A percentile compares a stretch with the other conserved stretches of the same genome.
Conservation (phyloP, 768 basidiomycete species). For the Lactifluus piperatus region DNA sequence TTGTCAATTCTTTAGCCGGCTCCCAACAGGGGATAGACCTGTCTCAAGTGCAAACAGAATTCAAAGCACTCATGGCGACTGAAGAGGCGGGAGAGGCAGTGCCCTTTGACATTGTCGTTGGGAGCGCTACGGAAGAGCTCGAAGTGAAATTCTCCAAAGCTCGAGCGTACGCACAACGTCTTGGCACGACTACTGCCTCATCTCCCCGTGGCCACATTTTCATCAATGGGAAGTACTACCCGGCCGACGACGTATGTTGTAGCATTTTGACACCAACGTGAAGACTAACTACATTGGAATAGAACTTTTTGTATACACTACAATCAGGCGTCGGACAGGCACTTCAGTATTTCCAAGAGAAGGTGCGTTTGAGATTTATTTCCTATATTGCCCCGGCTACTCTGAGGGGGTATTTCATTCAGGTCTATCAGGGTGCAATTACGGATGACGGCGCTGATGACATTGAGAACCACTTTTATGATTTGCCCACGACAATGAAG, state of each 20-base stretch:
- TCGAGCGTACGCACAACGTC: conserved; percentile 27
- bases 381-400: background rate
- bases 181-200: conserved; percentile 25
- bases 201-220: conserved; percentile 33
- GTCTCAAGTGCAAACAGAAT: conserved; percentile 1
- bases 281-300: background rate
- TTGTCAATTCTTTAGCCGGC: background rate
- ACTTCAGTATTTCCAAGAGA: conserved; percentile 62
- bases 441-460: conserved; percentile 42
- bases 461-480: conserved; percentile 79
- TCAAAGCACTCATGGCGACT: background rate
- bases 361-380: conserved; percentile 35
- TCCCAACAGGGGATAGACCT: background rate
- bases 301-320: conserved; percentile 61
- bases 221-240: conserved; percentile 35
- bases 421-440: conserved; percentile 51
- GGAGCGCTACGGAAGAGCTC: background rate
- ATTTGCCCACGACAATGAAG: conserved; percentile 62
- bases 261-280: background rate
- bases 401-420: background rate
- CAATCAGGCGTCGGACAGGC: conserved; percentile 52
- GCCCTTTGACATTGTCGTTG: conserved; percentile 1
- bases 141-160: conserved; percentile 22
- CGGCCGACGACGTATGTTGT: conserved; percentile 7
- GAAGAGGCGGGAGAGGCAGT: background rate